Base-by-base conservation (phyloP, 768 basidiomycete genomes). In the Lyophyllum shimeji region DNA sequence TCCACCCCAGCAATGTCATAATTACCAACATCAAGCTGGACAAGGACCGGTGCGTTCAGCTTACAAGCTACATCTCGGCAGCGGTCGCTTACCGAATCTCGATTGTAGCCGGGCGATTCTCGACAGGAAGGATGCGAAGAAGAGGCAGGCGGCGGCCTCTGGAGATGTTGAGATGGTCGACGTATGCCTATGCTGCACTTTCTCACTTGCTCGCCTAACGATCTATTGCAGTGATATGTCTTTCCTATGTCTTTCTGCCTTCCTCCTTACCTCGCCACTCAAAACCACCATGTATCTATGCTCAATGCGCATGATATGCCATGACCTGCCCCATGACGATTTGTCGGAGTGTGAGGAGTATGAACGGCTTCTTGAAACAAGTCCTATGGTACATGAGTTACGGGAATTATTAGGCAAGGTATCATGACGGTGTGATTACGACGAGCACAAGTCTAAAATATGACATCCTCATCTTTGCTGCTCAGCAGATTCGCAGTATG, bases 1-100 rank as follows among this genome's bases (percentile, higher is more conserved):
- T 99, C 65, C 90, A 96, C 82, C 95, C 96, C 56, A 93, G 90
- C 80, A 98, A 97, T 71, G 94, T 98, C 51, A 91, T 96, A 60
- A 93, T 99, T 71, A 86, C 87, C 62, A 90, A 79, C 67, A 84
- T 97, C 76, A 97, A 98, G 80, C 79, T 93, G 58, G 91, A 95
- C 76, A 95, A 93, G 74, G 93, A 94, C 76, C 80, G 89, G 89
- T 87, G 40, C 51, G 79, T 69, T 21, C 9, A 52, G 1, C 42
- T 34, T 21, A 9, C 46, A 7, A 42, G 42, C 20, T 34, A 44
- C 29, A 49, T 20, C 15, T 8, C 2, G 23, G 23, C 34, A 37
- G 42, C 31, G 12, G 17, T 57, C 24, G 42, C 31, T 23, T 52
- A 34, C 34, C 34, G 12, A 12, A 58, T 23, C n/a, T 52, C 40